Evolutionary conservation across 176 grass and related monocot species (phyloP).

Genomic region (Pontederia crassipes): DNA sequence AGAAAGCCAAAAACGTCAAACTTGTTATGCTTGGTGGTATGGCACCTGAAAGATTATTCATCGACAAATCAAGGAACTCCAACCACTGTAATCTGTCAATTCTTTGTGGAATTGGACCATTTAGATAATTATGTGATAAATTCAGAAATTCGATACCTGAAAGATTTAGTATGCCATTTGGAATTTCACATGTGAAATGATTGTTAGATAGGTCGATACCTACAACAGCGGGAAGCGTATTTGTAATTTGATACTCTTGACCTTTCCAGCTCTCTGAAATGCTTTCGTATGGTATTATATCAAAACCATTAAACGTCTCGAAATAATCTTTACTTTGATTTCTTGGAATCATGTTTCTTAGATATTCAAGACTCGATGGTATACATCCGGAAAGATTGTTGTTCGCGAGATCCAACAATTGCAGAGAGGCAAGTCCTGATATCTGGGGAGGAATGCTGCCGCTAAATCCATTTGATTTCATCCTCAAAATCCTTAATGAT

Average conservation of each 20-base stretch:
- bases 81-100: slow-evolving; percentile 19
- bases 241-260: slow-evolving; percentile 12
- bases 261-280: slow-evolving; percentile 52
- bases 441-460: slow-evolving; percentile 33
- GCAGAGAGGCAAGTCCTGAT: slow-evolving; percentile 26
- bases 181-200: slow-evolving; percentile 30
- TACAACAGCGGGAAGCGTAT: slow-evolving; percentile 13
- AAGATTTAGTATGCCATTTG: slow-evolving; percentile 31
- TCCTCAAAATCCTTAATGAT: slow-evolving; percentile 37
- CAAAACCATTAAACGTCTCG: too few relatives aligned
- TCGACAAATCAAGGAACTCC: slow-evolving; percentile 33
- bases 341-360: slow-evolving; percentile 32
- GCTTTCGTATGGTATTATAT: too few relatives aligned
- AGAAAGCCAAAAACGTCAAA: slow-evolving; percentile 1
- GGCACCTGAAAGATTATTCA: slow-evolving; percentile 26
- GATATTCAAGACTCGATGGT: slow-evolving; percentile 34
- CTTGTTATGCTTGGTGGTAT: slow-evolving; percentile 29
- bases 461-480: slow-evolving; percentile 41
- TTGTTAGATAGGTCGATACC: slow-evolving; percentile 57
- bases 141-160: slow-evolving; percentile 47
- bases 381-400: slow-evolving; percentile 49
- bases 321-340: too few relatives aligned
- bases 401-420: slow-evolving; percentile 45
- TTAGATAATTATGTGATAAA: slow-evolving; percentile 37
- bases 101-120: slow-evolving; percentile 21